Evolutionary conservation across 1,139 yeast species (phyloP).

Genomic region (Candida sojae): DNA sequence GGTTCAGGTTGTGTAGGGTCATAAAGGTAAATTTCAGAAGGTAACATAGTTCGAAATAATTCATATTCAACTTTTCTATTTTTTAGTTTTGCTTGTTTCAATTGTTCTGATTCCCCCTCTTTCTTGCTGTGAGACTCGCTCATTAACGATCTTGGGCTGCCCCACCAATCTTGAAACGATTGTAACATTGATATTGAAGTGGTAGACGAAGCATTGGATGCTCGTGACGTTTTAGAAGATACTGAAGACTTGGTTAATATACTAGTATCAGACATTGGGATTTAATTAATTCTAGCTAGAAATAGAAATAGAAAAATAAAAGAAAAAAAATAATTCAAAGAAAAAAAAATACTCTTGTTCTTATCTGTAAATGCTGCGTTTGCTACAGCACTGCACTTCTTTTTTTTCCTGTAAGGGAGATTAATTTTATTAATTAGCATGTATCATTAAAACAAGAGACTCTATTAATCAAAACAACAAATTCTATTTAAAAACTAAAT

Average conservation of each 20-base stretch:
- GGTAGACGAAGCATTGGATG: background rate
- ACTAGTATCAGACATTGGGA: background rate
- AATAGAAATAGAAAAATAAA: background rate
- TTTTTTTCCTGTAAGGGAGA: background rate
- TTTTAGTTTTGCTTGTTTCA: conserved; percentile 26
- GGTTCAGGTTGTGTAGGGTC: conserved; percentile 16
- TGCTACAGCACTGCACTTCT: background rate
- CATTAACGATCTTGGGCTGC: conserved; percentile 9
- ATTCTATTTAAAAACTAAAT: background rate
- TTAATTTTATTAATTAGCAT: background rate
- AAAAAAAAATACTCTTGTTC: background rate
- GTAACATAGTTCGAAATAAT: conserved; percentile 34
- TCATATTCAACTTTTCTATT: conserved; percentile 37
- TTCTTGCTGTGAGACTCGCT: background rate
- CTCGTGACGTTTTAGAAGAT: background rate
- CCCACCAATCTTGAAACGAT: conserved; percentile 46
- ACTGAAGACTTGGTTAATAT: background rate
- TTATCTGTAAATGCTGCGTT: background rate
- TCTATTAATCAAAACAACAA: background rate
- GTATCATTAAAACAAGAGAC: background rate
- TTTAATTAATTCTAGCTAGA: background rate
- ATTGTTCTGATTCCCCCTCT: conserved; percentile 13
- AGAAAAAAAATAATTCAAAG: background rate
- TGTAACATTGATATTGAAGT: conserved; percentile 27
- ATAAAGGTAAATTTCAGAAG: conserved; percentile 29